Evolutionary conservation across 352 stramenopile species (phyloP).

Genomic region (Pythium rhizo-oryzae): DNA sequence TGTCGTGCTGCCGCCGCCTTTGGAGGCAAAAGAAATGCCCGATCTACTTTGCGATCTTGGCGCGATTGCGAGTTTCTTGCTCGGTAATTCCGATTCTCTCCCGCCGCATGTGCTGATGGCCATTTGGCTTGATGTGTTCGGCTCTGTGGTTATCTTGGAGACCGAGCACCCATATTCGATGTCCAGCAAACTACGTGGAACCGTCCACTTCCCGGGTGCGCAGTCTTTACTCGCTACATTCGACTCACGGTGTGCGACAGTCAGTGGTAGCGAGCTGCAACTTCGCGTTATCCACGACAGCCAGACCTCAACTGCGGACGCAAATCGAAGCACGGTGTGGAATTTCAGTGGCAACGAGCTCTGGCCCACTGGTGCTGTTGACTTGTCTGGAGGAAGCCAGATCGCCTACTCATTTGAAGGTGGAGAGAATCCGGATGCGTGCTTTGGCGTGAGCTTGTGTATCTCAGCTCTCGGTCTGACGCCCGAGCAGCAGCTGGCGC

Average conservation of each 20-base stretch:
- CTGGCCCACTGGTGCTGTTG: constrained; percentile 57
- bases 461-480: constrained; percentile 62
- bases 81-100: constrained; percentile 48
- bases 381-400: constrained; percentile 52
- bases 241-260: constrained; percentile 63
- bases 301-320: not conserved
- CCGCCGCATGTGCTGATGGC: constrained; percentile 58
- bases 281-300: constrained; percentile 13
- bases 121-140: constrained; percentile 85
- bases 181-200: constrained; percentile 33
- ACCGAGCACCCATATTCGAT: constrained; percentile 61
- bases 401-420: constrained; percentile 65
- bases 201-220: constrained; percentile 53
- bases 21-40: constrained; percentile 42
- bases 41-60: constrained; percentile 59
- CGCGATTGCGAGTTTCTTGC: constrained; percentile 59
- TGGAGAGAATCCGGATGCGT: constrained; percentile 55
- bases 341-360: constrained; percentile 22
- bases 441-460: constrained; percentile 63
- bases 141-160: constrained; percentile 59
- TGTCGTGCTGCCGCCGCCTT: constrained; percentile 42
- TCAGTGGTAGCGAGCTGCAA: constrained; percentile 23
- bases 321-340: constrained; percentile 7
- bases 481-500: constrained; percentile 64
- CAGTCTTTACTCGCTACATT: constrained; percentile 67